Percentiles rank a stretch among this genome's conserved stretches.
Evolutionary conservation across 2,329 filamentous ascomycete genomes (phyloP).

Genomic region (Huntiella decipiens): DNA sequence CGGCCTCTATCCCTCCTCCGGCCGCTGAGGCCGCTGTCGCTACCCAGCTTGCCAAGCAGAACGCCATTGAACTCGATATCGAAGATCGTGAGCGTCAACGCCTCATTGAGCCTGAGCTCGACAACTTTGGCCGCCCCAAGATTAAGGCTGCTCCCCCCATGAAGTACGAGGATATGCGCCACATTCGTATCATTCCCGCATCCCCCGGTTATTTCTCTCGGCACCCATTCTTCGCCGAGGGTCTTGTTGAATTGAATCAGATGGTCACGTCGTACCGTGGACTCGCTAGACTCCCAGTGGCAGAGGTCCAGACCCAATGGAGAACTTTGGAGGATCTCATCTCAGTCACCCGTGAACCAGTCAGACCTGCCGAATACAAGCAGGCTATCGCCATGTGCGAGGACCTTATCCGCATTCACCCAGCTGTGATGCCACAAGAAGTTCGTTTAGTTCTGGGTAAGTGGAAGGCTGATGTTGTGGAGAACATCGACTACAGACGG

Average conservation of each 20-base stretch:
- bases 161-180: conserved; percentile 15
- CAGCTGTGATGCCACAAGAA: conserved; percentile 18
- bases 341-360: conserved; percentile 46
- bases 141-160: conserved; percentile 12
- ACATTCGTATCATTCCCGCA: conserved; percentile 58
- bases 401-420: conserved; percentile 70
- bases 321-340: conserved; percentile 61
- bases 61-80: neutral
- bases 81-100: conserved; percentile 6
- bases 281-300: conserved; percentile 33
- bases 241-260: conserved; percentile 52
- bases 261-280: conserved; percentile 53
- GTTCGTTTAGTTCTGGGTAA: conserved; percentile 10
- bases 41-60: neutral
- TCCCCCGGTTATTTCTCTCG: conserved; percentile 93
- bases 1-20: neutral
- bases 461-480: conserved; percentile 11
- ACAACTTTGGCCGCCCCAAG: conserved; percentile 9
- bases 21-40: neutral
- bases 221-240: conserved; percentile 69
- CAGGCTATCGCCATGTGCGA: conserved; percentile 58
- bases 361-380: conserved; percentile 62
- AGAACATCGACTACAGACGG: conserved; percentile 7
- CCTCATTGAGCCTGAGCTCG: conserved; percentile 10
- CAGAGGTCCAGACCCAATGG: conserved; percentile 53